These are phyloP conservation scores for Dittrichia graveolens DNA, from an alignment of 129 eudicot species.

Conservation along the genomic window DNA sequence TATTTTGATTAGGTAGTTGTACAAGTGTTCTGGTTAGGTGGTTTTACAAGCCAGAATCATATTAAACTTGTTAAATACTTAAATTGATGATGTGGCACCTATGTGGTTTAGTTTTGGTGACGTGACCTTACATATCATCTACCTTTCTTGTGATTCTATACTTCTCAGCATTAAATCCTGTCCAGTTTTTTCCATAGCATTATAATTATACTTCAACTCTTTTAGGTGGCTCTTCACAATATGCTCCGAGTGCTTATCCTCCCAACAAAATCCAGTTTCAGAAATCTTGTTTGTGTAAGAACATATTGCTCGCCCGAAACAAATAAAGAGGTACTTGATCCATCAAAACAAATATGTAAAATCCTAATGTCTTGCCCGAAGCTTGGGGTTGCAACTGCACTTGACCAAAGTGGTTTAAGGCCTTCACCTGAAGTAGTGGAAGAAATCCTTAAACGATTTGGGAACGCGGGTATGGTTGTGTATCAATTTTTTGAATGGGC, in stretches of 20 bases:
- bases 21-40: too few species aligned
- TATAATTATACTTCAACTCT: constrained; percentile 4
- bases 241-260: constrained; percentile 38
- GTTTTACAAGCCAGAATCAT: too few species aligned
- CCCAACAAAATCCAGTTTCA: constrained; percentile 27
- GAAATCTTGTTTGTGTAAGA: constrained; percentile 32
- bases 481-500: constrained; percentile 90
- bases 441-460: constrained; percentile 64
- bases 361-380: constrained; percentile 86
- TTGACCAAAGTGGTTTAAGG: constrained; percentile 79
- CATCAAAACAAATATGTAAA: constrained; percentile 55
- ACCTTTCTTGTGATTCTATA: background rate
- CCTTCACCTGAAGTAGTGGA: constrained; percentile 75
- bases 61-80: too few species aligned
- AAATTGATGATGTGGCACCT: too few species aligned
- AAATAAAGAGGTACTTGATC: constrained; percentile 43
- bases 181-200: background rate
- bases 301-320: constrained; percentile 57
- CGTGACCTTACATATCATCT: too few species aligned
- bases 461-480: constrained; percentile 88
- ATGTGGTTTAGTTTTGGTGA: too few species aligned
- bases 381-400: constrained; percentile 67
- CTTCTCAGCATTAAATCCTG: too few species aligned
- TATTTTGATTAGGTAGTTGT: too few species aligned
- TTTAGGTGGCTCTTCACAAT: constrained; percentile 26